phyloP scores from a whole-genome alignment of 176 grass and related monocot species.

The Tuctoria greenei region DNA sequence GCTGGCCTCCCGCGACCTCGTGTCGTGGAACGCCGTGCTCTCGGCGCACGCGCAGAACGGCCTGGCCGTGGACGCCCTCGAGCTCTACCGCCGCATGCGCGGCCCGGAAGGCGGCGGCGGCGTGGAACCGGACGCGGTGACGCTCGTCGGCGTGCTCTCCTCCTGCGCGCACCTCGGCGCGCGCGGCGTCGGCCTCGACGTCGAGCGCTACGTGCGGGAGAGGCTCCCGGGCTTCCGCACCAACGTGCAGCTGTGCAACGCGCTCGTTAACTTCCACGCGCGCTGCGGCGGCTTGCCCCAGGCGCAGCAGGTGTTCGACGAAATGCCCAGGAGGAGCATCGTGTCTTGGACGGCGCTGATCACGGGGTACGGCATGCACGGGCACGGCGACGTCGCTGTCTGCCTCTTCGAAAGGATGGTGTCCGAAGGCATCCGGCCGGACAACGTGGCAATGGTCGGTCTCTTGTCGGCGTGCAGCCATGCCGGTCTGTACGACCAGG shows the following conservation, averaged over 20 bases:
- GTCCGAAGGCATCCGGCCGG: slow-evolving; percentile 38
- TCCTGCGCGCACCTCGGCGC: slow-evolving; percentile 59
- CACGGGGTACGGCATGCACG: slow-evolving; percentile 64
- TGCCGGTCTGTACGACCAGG: slow-evolving; percentile 53
- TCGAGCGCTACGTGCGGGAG: slow-evolving; percentile 37
- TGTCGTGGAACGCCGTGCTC: slow-evolving; percentile 69
- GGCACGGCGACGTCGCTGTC: slow-evolving; percentile 43
- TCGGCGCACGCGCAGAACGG: slow-evolving; percentile 64
- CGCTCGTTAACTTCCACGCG: slow-evolving; percentile 64
- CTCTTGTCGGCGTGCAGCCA: slow-evolving; percentile 68
- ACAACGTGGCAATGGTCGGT: slow-evolving; percentile 52
- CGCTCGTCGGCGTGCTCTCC: slow-evolving; percentile 59
- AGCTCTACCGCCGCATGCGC: slow-evolving; percentile 52
- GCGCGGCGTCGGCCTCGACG: slow-evolving; percentile 34
- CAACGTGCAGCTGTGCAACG: slow-evolving; percentile 63
- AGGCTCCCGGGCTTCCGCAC: slow-evolving; percentile 23
- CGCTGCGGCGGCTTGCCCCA: slow-evolving; percentile 40
- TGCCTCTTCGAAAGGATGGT: slow-evolving; percentile 57
- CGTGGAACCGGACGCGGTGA: slow-evolving; percentile 57
- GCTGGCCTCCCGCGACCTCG: slow-evolving; percentile 38
- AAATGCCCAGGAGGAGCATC: slow-evolving; percentile 54
- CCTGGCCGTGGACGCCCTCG: slow-evolving; percentile 47
- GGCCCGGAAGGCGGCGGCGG: slow-evolving; percentile 2
- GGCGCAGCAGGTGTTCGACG: slow-evolving; percentile 56
- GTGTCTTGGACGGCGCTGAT: slow-evolving; percentile 71